A percentile compares a stretch with the other conserved stretches of the same genome.
Conservation (phyloP, 1,139 yeast genomes). For the Spathaspora sp. region DNA sequence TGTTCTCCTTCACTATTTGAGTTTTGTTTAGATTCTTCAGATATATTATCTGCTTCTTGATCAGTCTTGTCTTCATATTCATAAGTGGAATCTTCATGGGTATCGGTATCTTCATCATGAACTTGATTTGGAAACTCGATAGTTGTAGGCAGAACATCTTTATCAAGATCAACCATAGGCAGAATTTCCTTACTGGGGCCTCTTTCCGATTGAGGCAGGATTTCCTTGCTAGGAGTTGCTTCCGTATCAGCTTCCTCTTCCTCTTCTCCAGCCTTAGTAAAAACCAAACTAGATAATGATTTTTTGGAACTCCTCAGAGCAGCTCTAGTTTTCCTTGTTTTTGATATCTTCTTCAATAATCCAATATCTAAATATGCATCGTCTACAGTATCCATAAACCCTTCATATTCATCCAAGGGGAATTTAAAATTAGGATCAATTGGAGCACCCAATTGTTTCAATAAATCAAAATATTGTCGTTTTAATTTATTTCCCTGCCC, state of each 20-base stretch:
- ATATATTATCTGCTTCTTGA: conserved; percentile 16
- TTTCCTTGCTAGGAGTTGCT: neutral
- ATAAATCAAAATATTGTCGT: conserved; percentile 24
- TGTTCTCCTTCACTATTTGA: conserved; percentile 23
- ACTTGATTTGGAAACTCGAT: neutral
- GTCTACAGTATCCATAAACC: conserved; percentile 64
- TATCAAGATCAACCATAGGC: neutral
- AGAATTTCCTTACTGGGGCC: neutral
- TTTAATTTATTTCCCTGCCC: conserved; percentile 39
- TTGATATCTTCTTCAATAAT: conserved; percentile 48
- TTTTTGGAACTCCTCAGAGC: conserved; percentile 17
- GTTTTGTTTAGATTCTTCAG: conserved; percentile 18
- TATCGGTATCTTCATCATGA: conserved; percentile 2
- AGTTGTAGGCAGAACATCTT: neutral
- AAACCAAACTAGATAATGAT: conserved; percentile 10
- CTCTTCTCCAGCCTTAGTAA: neutral
- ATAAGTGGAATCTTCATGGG: neutral
- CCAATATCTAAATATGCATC: conserved; percentile 64
- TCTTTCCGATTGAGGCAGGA: neutral
- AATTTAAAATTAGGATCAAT: conserved; percentile 27
- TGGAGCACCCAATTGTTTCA: conserved; percentile 24
- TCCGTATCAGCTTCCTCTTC: neutral
- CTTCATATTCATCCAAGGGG: conserved; percentile 64
- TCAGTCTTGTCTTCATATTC: conserved; percentile 4
- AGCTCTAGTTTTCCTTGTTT: conserved; percentile 22